Evolutionary conservation across 768 basidiomycete species (phyloP).

Genomic region (Ramaria rubella): DNA sequence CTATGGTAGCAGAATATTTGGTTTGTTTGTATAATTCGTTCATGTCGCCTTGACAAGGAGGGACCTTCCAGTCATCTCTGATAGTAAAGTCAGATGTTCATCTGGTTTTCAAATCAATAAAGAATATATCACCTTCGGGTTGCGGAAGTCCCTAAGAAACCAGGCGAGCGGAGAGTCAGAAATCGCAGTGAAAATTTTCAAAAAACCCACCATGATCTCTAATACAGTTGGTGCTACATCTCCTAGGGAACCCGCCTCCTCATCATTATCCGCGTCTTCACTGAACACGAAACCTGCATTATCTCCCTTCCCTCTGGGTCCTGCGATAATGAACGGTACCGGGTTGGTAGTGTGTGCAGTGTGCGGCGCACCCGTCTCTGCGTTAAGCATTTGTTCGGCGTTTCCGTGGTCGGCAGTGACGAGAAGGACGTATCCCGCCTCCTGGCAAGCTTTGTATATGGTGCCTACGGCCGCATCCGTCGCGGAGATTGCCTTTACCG

Average conservation of each 20-base stretch:
- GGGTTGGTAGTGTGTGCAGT: slow-evolving; percentile 89
- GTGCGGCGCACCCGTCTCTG: slow-evolving; percentile 77
- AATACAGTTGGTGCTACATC: slow-evolving; percentile 90
- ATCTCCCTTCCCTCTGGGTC: slow-evolving; percentile 35
- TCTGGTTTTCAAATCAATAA: slow-evolving; percentile 16
- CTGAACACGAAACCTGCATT: slow-evolving; percentile 37
- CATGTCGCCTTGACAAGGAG: slow-evolving; percentile 36
- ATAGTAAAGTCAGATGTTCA: slow-evolving; percentile 6
- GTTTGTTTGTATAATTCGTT: too few relatives aligned
- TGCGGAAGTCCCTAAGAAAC: slow-evolving; percentile 47
- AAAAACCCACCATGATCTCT: slow-evolving; percentile 51
- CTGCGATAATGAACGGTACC: slow-evolving; percentile 87
- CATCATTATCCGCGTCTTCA: slow-evolving; percentile 41
- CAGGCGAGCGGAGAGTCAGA: slow-evolving; percentile 7
- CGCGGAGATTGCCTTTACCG: slow-evolving; percentile 78
- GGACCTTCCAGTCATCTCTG: slow-evolving; percentile 58
- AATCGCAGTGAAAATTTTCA: background rate
- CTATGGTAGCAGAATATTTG: too few relatives aligned
- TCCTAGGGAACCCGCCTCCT: slow-evolving; percentile 68
- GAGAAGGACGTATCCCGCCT: slow-evolving; percentile 79
- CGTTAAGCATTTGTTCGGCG: slow-evolving; percentile 89
- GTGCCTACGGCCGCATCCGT: slow-evolving; percentile 88
- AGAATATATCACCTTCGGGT: slow-evolving; percentile 50
- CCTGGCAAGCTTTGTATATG: slow-evolving; percentile 77
- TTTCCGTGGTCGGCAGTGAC: slow-evolving; percentile 95